A percentile compares a stretch with the other conserved stretches of the same genome.
Conservation (phyloP, 192 early-diverging fungal genomes). For the Chytriomyces sp. region DNA sequence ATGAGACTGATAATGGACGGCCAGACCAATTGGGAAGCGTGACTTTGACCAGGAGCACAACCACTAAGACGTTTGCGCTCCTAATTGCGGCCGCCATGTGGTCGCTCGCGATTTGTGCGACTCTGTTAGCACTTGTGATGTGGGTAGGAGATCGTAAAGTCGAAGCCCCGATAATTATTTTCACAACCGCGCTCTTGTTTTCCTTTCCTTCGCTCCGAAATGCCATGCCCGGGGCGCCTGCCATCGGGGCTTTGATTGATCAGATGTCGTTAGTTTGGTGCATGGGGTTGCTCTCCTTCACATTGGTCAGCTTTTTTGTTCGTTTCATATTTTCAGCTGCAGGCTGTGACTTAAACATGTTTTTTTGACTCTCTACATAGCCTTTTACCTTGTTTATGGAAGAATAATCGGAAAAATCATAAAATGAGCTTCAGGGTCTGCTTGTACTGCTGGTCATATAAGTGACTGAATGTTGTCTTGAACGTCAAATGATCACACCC, state of each 20-base stretch:
- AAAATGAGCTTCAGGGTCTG: no score
- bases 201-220: not conserved
- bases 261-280: not conserved
- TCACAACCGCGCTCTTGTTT: not conserved
- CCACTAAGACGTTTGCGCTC: not conserved
- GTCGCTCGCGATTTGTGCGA: not conserved
- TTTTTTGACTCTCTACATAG: no score
- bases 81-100: not conserved
- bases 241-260: conserved; percentile 10
- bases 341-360: no score
- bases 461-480: no score
- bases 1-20: not conserved
- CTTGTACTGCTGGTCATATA: no score
- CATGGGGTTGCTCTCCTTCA: not conserved
- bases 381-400: no score
- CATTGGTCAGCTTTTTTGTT: not conserved
- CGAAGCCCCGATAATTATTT: not conserved
- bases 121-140: not conserved
- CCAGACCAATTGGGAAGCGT: not conserved
- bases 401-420: no score
- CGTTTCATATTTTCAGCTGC: no score
- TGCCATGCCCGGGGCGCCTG: not conserved
- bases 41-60: not conserved
- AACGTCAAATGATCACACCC: no score
- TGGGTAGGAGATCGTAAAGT: not conserved